Evolutionary conservation across 2,329 filamentous ascomycete genomes (phyloP).

Genomic region (Aspergillus versicolor): DNA sequence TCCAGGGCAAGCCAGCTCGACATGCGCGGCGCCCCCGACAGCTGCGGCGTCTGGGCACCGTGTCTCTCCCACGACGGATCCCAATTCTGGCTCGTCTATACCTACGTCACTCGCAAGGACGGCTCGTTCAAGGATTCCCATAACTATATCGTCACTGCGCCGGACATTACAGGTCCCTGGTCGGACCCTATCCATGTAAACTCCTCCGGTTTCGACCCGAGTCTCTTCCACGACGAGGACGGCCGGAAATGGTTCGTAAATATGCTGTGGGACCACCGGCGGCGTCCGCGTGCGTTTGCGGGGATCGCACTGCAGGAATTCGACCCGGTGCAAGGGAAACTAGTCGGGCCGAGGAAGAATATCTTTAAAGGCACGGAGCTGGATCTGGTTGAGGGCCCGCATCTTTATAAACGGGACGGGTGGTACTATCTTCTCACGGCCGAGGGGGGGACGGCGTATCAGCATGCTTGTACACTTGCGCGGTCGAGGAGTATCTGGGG

Average conservation of each 20-base stretch:
- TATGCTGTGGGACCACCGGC: constrained; percentile 4
- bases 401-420: constrained; percentile 25
- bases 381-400: constrained; percentile 23
- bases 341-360: constrained; percentile 3
- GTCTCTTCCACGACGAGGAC: constrained; percentile 34
- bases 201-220: constrained; percentile 55
- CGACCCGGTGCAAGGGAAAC: not conserved
- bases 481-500: constrained; percentile 30
- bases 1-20: constrained; percentile 23
- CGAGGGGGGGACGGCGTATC: constrained; percentile 21
- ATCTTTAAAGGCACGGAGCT: constrained; percentile 2
- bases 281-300: not conserved
- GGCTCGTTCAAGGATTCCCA: constrained; percentile 61
- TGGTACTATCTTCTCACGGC: constrained; percentile 28
- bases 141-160: constrained; percentile 55
- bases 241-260: constrained; percentile 12
- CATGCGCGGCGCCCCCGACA: constrained; percentile 23
- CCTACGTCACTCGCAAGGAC: constrained; percentile 60
- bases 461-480: constrained; percentile 25
- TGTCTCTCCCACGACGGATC: constrained; percentile 47
- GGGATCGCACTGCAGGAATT: constrained; percentile 6
- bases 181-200: constrained; percentile 50
- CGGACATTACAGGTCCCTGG: constrained; percentile 41
- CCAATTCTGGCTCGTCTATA: constrained; percentile 46
- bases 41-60: constrained; percentile 44